Base-by-base conservation (phyloP, 257 asterid species). In the Eustoma russellianum region DNA sequence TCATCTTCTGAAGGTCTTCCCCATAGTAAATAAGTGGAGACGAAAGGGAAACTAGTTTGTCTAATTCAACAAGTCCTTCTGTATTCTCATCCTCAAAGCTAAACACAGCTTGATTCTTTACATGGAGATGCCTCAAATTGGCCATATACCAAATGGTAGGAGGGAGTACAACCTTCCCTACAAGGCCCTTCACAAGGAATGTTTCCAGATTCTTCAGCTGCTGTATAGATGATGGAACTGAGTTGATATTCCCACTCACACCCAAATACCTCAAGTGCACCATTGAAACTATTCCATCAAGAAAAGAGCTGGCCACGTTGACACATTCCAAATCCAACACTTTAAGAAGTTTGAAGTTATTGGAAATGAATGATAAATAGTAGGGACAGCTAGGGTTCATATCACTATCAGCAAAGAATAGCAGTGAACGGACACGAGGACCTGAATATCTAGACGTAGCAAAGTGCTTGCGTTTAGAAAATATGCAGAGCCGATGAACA, bases 121-220 rank as follows among this genome's bases (percentile, higher is more conserved):
- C 19, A 6, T 52, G 44, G 44, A 52, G 9, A 52, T 33, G 56
- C 24, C 40, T 28, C 43, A 52, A 33, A 12, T 52, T n/a, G 5
- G 3, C 13, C 43, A 52, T 13, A 8, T 13, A 28, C 56, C 44
- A 52, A n/a, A 52, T 52, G 14, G 56, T n/a, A 0, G 33, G 18
- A 52, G 55, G 55, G 4, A 47, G 34, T 1, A 48, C 15, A 18
- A 58, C 15, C 11, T 34, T 17, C 9, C 44, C 43, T 6, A 5
- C 47, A n/a, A 58, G 35, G 7, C 63, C 63, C 41, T 57, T 57
- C 5, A 47, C 47, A 57, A 33, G n/a, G 3, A 57, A 47, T 9
- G 55, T 47, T 58, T 58, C 55, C 9, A 58, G 46, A 48, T 58
- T 48, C 47, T 9, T 9, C 17, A 58, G 47, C 1, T 58, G 4